Base-by-base conservation (phyloP, 371 early-diverging fungal genomes). In the Mucor plumbeus region DNA sequence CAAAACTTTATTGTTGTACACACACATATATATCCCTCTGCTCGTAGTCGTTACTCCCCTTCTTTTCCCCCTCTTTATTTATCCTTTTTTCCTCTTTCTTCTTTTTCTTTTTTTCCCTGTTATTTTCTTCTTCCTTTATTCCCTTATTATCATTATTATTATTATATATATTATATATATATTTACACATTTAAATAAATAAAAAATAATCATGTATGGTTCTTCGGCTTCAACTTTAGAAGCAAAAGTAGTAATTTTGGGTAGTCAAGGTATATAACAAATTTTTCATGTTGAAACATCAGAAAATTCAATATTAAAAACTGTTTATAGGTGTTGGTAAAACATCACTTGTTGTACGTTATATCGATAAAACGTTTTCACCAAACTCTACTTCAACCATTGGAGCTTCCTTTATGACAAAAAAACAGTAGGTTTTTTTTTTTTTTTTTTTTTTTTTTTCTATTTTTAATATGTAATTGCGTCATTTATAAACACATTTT, bases 331-430 rank as follows among this genome's bases (percentile, higher is more conserved):
- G 90, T 59, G 92, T 92, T 59, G 93, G 93, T 47, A 92, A 92
- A 78, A 91, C 93, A 17, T 92, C 93, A 60, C 84, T 92, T 58
- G 91, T 91, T n/a, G 85, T 88, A n/a, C 86, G 93, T 36, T 92
- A 90, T 72, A 88, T 92, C 58, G 85, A 88, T 69, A 90, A 85
- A 65, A 91, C 91, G 14, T 92, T 92, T 70, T 86, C 93, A 26
- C 88, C 89, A 64, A 89, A 90, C 70, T 90, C 88, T 53, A 87
- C 91, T n/a, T 91, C 91, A 21, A 92, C 93, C 44, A 91, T 92
- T 68, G 93, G 93, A 41, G 93, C 91, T 34, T 90, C 90, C n/a
- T 92, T 92, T 71, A 88, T 90, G 81, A 90, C 91, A 7, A 90
- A 88, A 63, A 91, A 91, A 73, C 81, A 88, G 89, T 88, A 85